Evolutionary conservation across 106 monocot genomes (phyloP), one percentile per base, ranked within the genome.

Genomic region (Triglochin maritima): DNA sequence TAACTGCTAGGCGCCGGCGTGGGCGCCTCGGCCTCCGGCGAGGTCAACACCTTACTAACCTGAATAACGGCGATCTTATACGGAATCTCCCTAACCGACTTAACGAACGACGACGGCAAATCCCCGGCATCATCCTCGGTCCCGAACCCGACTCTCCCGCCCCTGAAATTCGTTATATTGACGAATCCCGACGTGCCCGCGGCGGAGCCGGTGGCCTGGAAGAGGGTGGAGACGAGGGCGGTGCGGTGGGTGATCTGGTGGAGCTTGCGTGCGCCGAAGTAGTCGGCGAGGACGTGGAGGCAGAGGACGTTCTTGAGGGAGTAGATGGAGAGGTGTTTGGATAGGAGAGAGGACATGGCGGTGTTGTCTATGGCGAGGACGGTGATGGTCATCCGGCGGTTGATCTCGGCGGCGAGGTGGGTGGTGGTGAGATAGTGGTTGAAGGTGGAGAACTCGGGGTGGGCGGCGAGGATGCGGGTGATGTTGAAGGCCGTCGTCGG

Each of bases 371-470:
- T 64, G 17, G 74, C 89, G 44, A 89, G 89, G n/a, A 89, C 78
- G 29, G 85, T 89, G 77, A 89, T 83, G 53, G 85, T 89, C 42
- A 59, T 65, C 8, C 85, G 77, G 15, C 80, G 80, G 80, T 89
- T 89, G 66, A 89, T 85, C 74, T 83, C 89, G 73, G n/a, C 49
- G 17, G 89, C 82, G 17, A 89, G 89, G 46, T 71, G 82, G 59
- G 85, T 85, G 46, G 47, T 47, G 47, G 76, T 69, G 2, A 89
- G 85, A 78, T 83, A 83, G 75, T 85, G 80, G 85, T 83, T 89
- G 89, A 89, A 89, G 49, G 81, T 69, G 17, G 89, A 89, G 85
- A 83, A 85, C 67, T 89, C 80, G 12, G 82, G 82, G 67, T 85
- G 75, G 78, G 57, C 15, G 2, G 89, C 85, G 41, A 89, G 82